phyloP scores from a whole-genome alignment of 805 yeast genomes.

The Candida xyloterini region DNA sequence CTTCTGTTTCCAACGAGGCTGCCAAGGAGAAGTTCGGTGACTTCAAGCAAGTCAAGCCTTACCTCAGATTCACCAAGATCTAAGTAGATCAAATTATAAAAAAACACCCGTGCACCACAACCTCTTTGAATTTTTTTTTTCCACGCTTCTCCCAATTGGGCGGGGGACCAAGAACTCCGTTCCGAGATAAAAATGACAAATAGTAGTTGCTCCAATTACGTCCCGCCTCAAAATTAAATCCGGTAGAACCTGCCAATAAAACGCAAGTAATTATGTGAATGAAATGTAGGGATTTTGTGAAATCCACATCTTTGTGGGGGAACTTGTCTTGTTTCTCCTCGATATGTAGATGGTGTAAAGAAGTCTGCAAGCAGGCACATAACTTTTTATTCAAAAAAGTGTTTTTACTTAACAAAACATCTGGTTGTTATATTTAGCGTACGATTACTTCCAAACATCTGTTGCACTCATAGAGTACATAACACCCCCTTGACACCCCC shows the following conservation, averaged over 20 bases:
- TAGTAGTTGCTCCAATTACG: background rate
- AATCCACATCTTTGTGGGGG: slow-evolving; percentile 7
- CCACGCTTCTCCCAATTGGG: background rate
- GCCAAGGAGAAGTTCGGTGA: slow-evolving; percentile 82
- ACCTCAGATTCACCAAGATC: slow-evolving; percentile 67
- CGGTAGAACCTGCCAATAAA: slow-evolving; percentile 10
- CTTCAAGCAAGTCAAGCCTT: slow-evolving; percentile 84
- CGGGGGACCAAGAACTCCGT: slow-evolving; percentile 6
- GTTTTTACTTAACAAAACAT: slow-evolving; percentile 2
- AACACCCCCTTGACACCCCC: background rate
- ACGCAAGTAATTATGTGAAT: slow-evolving; percentile 2
- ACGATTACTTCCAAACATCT: background rate
- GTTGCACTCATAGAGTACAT: background rate
- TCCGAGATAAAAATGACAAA: slow-evolving; percentile 3
- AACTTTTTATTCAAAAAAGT: slow-evolving; percentile 1
- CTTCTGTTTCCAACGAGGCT: slow-evolving; percentile 73
- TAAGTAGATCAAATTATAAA: slow-evolving; percentile 10
- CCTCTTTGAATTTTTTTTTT: background rate
- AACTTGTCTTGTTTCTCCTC: background rate
- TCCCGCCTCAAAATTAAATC: background rate
- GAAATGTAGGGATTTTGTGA: background rate
- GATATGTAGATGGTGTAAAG: slow-evolving; percentile 7
- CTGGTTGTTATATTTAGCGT: background rate
- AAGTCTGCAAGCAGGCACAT: background rate
- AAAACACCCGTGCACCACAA: slow-evolving; percentile 3